Conservation (phyloP, 1,284 basidiomycete species). For the Pterula multifida region DNA sequence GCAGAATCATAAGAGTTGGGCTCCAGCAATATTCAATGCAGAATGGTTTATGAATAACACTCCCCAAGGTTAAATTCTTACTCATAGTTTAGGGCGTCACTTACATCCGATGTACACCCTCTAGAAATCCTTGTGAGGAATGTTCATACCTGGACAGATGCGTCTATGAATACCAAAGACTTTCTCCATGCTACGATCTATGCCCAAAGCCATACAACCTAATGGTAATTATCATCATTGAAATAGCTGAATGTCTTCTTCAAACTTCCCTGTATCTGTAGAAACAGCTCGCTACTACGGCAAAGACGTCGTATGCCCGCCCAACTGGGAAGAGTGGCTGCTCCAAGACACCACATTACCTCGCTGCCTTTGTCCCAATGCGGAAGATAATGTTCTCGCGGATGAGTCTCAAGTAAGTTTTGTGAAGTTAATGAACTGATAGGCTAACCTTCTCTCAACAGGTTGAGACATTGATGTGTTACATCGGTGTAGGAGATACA, state of each 20-base stretch:
- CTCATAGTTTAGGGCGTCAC: slow-evolving; percentile 4
- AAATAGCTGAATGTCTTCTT: not conserved
- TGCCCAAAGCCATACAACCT: not conserved
- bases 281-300: slow-evolving; percentile 55
- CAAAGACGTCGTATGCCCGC: slow-evolving; percentile 60
- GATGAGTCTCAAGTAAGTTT: slow-evolving; percentile 35
- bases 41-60: not conserved
- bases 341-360: slow-evolving; percentile 33
- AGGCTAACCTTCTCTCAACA: slow-evolving; percentile 7
- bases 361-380: slow-evolving; percentile 30
- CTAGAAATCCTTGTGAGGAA: slow-evolving; percentile 44
- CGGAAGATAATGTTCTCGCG: slow-evolving; percentile 40
- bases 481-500: slow-evolving; percentile 64
- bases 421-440: not conserved
- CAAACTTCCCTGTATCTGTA: slow-evolving; percentile 16
- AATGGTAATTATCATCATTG: not conserved
- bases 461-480: slow-evolving; percentile 71
- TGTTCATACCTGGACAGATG: slow-evolving; percentile 36
- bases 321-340: slow-evolving; percentile 51
- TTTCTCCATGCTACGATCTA: slow-evolving; percentile 21
- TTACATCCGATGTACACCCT: not conserved
- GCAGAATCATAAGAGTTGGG: slow-evolving; percentile 41
- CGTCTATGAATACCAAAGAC: slow-evolving; percentile 26
- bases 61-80: not conserved
- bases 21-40: not conserved